phyloP scores from a whole-genome alignment of 305 asterid species.

The Rubia peregrina region DNA sequence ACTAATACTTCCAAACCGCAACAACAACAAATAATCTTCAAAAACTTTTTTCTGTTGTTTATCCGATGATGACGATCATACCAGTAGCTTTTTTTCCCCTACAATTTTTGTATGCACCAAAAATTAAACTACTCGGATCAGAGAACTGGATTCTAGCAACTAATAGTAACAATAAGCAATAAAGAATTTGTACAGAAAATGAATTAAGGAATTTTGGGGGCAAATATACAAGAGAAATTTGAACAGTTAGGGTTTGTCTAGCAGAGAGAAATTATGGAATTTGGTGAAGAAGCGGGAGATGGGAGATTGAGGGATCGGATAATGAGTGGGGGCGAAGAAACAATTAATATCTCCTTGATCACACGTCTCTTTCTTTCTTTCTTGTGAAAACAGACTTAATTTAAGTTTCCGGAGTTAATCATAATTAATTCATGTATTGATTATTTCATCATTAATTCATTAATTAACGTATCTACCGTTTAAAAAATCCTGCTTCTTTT shows the following conservation, averaged over 20 bases:
- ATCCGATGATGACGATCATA: background rate
- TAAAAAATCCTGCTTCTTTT: no score
- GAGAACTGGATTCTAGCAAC: slow-evolving; percentile 9
- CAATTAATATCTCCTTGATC: background rate
- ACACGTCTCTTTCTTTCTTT: slow-evolving; percentile 15
- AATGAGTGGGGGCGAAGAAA: slow-evolving; percentile 15
- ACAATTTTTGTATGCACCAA: background rate
- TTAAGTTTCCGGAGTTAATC: background rate
- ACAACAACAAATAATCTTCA: background rate
- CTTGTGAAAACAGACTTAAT: background rate
- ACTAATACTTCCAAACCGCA: slow-evolving; percentile 4
- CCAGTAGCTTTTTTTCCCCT: background rate
- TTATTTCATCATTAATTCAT: no score
- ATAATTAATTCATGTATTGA: background rate
- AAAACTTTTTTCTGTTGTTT: slow-evolving; percentile 12
- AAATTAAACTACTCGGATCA: background rate
- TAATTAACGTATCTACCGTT: no score
- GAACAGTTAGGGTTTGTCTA: slow-evolving; percentile 4
- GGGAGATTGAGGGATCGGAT: slow-evolving; percentile 15
- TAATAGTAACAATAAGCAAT: background rate
- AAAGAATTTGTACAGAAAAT: slow-evolving; percentile 17
- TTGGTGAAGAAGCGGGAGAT: slow-evolving; percentile 6
- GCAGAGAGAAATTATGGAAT: background rate
- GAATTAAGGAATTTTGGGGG: slow-evolving; percentile 12
- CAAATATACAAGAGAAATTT: background rate